Percentiles rank a stretch among this genome's conserved stretches.
Evolutionary conservation across 225 moss, liverwort and hornwort species (phyloP).

Genomic region (Neckera pumila): DNA sequence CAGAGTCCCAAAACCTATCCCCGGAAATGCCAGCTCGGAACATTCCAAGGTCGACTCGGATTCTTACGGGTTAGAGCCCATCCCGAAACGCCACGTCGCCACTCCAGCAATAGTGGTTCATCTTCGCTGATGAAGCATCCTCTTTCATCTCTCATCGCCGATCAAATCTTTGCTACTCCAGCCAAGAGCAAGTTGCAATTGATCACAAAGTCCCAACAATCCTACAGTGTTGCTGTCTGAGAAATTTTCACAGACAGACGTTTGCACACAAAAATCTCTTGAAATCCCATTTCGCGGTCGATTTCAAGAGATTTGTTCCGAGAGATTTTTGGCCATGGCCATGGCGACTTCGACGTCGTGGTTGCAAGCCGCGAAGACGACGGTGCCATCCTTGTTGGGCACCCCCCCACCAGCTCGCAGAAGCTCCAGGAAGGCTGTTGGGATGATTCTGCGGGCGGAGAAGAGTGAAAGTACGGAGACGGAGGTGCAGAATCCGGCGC

Average conservation of each 20-base stretch:
- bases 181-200: neutral
- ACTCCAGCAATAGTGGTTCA: neutral
- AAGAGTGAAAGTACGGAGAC: slow-evolving; percentile 4
- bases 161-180: neutral
- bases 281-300: no score
- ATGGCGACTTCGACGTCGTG: slow-evolving; percentile 11
- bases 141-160: neutral
- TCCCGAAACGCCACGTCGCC: neutral
- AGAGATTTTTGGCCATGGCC: neutral
- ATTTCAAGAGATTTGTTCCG: neutral
- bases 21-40: neutral
- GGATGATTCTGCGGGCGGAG: slow-evolving; percentile 4
- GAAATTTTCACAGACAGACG: neutral
- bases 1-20: neutral
- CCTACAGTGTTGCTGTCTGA: neutral
- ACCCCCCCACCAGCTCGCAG: neutral
- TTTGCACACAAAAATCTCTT: neutral
- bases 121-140: neutral
- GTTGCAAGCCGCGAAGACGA: slow-evolving; percentile 23
- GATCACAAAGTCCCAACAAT: neutral
- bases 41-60: neutral
- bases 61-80: neutral
- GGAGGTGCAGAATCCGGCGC: slow-evolving; percentile 14
- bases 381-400: slow-evolving; percentile 4
- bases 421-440: neutral